Evolutionary conservation across 2,329 filamentous ascomycete species (phyloP), one percentile per base, ranked within the genome.

Genomic region (Alternaria viburni): DNA sequence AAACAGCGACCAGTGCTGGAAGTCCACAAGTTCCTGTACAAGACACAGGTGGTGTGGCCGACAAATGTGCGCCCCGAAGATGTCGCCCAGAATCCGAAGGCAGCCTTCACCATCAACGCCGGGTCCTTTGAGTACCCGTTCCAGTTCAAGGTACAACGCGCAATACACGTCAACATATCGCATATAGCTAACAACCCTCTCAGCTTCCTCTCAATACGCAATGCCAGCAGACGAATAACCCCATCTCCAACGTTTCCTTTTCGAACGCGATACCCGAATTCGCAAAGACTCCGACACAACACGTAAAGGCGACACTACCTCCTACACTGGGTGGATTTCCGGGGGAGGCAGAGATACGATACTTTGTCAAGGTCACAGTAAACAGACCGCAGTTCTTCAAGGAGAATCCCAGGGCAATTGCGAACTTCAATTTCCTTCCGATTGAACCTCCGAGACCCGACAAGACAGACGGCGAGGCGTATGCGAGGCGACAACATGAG

Each of bases 321-420:
- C 96, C 96, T 0, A 96, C 93, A 5, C 83, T 98, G 57, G 92
- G 87, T n/a, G 93, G 93, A 4, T 94, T 96, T 69, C 92, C 93
- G 0, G 91, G 90, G 30, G 89, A 94, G 79, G 95, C 94, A 21
- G 93, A 97, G 80, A 94, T 98, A 64, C 88, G 90, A 70, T 99
- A 99, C 81, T 99, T 92, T 77, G 86, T 98, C 76, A 99, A 99
- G 79, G 93, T 91, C n/a, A 98, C 96, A 0, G 89, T 98, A 6
- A 92, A 93, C 74, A 86, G 93, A n/a, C 93, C 93, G 0, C 90
- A 91, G 13, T 86, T 97, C 62, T 93, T 96, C 80, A 95, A 95
- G 76, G 93, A 97, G 81, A 97, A 97, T 74, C 91, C 93, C 79
- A 86, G 94, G 57, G 79, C 81, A 13, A 71, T 83, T 74, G 73